Base-by-base conservation (phyloP, 352 stramenopile species). In the Globisporangium cylindrosporum region DNA sequence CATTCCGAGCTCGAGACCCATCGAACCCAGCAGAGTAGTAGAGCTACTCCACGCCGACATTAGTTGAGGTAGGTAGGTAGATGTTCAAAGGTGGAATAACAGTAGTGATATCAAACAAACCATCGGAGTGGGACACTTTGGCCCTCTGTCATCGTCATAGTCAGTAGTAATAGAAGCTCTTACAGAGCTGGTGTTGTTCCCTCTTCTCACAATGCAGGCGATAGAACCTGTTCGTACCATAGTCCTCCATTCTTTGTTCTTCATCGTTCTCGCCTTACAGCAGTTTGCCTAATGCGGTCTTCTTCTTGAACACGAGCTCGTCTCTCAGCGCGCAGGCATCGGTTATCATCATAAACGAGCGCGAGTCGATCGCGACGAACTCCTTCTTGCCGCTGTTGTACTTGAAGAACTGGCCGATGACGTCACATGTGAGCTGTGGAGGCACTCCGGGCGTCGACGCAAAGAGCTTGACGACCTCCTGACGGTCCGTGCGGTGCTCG, bases 321-420 rank as follows among this genome's bases (percentile, higher is more conserved):
- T 90, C 78, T 43, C 70, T 62, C 15, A 93, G 75, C 27, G 87
- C 81, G 36, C 80, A 91, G 8, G 83, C 87, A 64, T 94, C 87
- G 0, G 85, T 94, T 53, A 80, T 88, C 29, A 91, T 75, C 1
- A 85, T 94, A 64, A 94, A 93, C 0, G 77, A 81, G 2, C 85
- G 73, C 20, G 82, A 86, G 22, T 89, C 76, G 9, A 93, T 81
- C 0, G 85, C 63, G 9, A 82, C 53, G 24, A 94, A 93, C 58
- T 86, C 81, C 60, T 93, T 94, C 51, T 93, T 94, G 27, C 83
- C 85, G 12, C 85, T 92, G 56, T 90, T 94, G 75, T 94, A 93
- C 59, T 88, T 88, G 68, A 93, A 94, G 55, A 93, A 92, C 71
- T 92, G 85, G 10, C 75, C 78, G 34, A 93, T 82, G 18, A 73